Conservation (phyloP, 2,329 filamentous ascomycete species). For the Coleophoma crateriformis region DNA sequence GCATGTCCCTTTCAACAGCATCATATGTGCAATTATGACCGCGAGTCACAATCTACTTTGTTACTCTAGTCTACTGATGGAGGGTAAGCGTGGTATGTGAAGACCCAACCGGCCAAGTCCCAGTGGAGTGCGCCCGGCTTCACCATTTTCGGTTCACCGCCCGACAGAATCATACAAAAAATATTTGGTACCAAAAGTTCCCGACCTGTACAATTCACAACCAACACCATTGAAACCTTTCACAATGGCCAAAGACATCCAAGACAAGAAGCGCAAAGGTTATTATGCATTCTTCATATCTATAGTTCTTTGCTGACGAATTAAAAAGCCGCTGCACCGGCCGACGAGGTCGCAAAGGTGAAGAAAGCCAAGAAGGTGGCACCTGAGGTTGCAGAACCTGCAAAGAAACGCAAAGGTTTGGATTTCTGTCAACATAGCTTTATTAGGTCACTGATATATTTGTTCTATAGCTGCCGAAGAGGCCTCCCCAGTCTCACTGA, state of each 20-base stretch:
- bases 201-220: background rate
- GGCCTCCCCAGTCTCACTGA: slow-evolving; percentile 20
- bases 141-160: background rate
- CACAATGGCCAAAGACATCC: slow-evolving; percentile 47
- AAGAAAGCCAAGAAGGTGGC: slow-evolving; percentile 33
- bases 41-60: background rate
- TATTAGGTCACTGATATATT: background rate
- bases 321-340: slow-evolving; percentile 28
- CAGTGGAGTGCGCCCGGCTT: background rate
- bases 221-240: slow-evolving; percentile 1
- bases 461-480: slow-evolving; percentile 22
- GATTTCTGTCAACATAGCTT: too few species aligned
- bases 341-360: slow-evolving; percentile 25
- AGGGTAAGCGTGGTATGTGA: background rate
- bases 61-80: background rate
- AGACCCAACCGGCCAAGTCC: too few species aligned
- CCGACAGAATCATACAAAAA: slow-evolving; percentile 1
- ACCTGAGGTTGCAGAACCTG: slow-evolving; percentile 12
- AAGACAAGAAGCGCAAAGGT: slow-evolving; percentile 52
- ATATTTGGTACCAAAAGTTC: slow-evolving; percentile 1
- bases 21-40: too few species aligned
- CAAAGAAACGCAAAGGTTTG: slow-evolving; percentile 28
- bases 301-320: slow-evolving; percentile 8
- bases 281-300: slow-evolving; percentile 7
- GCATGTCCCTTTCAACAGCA: too few species aligned